Conservation (phyloP, 768 basidiomycete genomes). For the Leccinum disarticulatum region DNA sequence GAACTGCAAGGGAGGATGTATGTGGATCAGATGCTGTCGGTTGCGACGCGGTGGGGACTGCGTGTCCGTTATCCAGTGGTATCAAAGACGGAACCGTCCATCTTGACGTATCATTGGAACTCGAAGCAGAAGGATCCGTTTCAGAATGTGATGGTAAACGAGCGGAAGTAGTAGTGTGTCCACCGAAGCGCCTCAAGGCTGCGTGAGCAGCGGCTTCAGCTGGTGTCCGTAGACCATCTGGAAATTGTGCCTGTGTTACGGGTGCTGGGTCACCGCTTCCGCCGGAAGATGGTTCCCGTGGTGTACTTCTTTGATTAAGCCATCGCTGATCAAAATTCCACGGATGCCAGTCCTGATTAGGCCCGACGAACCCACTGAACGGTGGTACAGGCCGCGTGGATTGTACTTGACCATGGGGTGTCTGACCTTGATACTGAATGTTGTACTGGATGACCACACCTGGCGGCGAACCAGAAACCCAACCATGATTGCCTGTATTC, state of each 20-base stretch:
- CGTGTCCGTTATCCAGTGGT: conserved; percentile 20
- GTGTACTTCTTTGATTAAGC: conserved; percentile 18
- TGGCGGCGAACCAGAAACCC: conserved; percentile 37
- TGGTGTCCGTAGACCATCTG: conserved; percentile 30
- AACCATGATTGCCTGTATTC: conserved; percentile 36
- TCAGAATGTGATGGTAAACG: conserved; percentile 5
- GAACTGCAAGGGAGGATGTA: conserved; percentile 6
- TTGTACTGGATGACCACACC: conserved; percentile 64
- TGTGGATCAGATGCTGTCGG: conserved; percentile 7
- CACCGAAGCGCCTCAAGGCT: conserved; percentile 52
- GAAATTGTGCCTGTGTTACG: conserved; percentile 10
- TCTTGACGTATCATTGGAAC: conserved; percentile 9
- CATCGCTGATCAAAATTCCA: conserved; percentile 49
- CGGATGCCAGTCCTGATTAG: conserved; percentile 62
- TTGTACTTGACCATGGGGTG: conserved; percentile 33
- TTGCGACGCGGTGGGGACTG: neutral
- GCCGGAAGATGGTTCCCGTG: conserved; percentile 12
- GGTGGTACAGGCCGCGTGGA: conserved; percentile 46
- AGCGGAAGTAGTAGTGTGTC: conserved; percentile 14
- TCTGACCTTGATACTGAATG: conserved; percentile 54
- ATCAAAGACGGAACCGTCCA: conserved; percentile 29
- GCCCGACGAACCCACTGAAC: conserved; percentile 63
- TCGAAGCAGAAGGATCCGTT: conserved; percentile 6
- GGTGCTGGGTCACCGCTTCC: conserved; percentile 1
- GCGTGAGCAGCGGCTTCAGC: conserved; percentile 65